These are phyloP conservation scores for Reutealis trisperma DNA, from an alignment of 345 rosid genomes.

Conservation along the genomic window DNA sequence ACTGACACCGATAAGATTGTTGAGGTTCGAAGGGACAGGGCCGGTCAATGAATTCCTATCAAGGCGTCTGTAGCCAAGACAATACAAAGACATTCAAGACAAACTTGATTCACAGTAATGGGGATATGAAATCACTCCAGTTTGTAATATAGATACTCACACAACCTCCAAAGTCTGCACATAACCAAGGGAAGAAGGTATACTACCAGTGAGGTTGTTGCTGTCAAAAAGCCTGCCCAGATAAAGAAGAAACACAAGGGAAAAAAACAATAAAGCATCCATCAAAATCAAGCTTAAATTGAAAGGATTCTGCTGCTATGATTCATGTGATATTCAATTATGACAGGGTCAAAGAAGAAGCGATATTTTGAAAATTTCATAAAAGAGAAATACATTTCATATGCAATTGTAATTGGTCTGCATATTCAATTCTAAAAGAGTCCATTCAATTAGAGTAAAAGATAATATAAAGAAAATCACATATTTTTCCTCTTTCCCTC, in stretches of 20 bases:
- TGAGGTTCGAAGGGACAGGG: slow-evolving; percentile 53
- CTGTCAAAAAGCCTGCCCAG: slow-evolving; percentile 66
- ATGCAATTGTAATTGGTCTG: background rate
- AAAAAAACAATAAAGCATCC: background rate
- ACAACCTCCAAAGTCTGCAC: slow-evolving; percentile 58
- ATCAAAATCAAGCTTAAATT: background rate
- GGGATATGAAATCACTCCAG: background rate
- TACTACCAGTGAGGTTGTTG: slow-evolving; percentile 55
- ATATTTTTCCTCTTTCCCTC: background rate
- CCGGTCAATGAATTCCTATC: slow-evolving; percentile 62
- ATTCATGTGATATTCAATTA: background rate
- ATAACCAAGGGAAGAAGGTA: slow-evolving; percentile 66
- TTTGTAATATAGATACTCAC: slow-evolving; percentile 52
- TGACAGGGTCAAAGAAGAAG: background rate
- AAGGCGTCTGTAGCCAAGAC: slow-evolving; percentile 60
- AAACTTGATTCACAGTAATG: background rate
- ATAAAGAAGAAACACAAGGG: background rate
- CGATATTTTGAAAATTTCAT: background rate
- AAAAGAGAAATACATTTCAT: background rate
- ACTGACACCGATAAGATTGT: slow-evolving; percentile 49
- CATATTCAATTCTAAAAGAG: background rate
- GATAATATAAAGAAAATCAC: background rate
- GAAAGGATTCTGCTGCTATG: background rate
- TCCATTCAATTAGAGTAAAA: background rate
- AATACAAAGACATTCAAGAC: background rate